Percentiles rank a stretch among this genome's conserved stretches.
Conservation (phyloP, 78 protist genomes). For the Cavenderia fasciculata region DNA sequence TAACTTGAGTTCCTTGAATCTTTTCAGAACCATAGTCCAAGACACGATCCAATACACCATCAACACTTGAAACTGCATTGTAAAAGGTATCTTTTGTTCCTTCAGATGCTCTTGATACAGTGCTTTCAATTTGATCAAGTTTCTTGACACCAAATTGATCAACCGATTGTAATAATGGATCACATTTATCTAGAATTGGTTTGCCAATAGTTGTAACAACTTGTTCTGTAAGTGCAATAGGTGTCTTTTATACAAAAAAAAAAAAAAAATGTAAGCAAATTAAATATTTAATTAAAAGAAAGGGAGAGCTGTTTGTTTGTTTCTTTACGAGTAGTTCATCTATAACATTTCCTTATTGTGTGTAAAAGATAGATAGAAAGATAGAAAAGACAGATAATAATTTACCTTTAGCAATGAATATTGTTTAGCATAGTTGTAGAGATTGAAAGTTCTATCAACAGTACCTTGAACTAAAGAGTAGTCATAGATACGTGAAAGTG, state of each 20-base stretch:
- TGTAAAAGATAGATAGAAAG: no score
- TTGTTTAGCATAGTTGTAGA: constrained; percentile 46
- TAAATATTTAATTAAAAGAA: no score
- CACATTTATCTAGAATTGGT: constrained; percentile 28
- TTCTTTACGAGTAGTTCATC: no score
- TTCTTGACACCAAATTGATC: constrained; percentile 6
- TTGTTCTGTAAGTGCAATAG: constrained; percentile 11
- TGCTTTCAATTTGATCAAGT: constrained; percentile 2
- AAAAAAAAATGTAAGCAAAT: no score
- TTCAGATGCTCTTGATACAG: background rate
- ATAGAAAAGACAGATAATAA: background rate
- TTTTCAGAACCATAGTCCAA: background rate
- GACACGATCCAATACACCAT: background rate
- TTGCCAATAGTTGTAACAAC: background rate
- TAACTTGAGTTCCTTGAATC: background rate
- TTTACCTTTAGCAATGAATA: constrained; percentile 11
- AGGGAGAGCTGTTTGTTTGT: no score
- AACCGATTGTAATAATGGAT: background rate
- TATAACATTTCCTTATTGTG: no score
- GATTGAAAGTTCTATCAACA: background rate
- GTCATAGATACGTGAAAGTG: constrained; percentile 21
- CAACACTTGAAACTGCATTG: constrained; percentile 1
- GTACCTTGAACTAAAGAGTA: background rate
- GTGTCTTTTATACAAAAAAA: background rate
- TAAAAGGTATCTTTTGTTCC: background rate